Evolutionary conservation across 1,284 basidiomycete genomes (phyloP), one percentile per base, ranked within the genome.

Genomic region (Irpex sp.): DNA sequence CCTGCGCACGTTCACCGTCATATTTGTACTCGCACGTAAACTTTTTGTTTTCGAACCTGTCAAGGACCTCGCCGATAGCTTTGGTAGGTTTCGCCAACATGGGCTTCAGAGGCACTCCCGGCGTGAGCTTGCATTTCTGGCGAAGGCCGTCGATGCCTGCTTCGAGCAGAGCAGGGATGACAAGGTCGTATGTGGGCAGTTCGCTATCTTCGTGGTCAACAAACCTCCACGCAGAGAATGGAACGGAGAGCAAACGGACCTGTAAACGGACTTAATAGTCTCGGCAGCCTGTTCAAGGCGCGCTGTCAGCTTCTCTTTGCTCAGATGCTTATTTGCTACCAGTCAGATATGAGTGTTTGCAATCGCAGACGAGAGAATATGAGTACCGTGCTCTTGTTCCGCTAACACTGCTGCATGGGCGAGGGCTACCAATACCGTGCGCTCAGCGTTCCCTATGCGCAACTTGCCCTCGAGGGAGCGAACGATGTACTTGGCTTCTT

Each of bases 1-100:
- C 90, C 81, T 98, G 95, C 11, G 97, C 97, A 60, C 97, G 89
- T 76, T 99, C 97, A 7, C 97, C 97, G 69, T 99, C 97, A 71
- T 99, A 99, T 77, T 99, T 99, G 80, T 98, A 99, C 79, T 99
- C 97, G 78, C 97, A 99, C 4, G 97, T 98, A 75, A 99, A 99
- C 56, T 85, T 86, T 76, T 96, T 95, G 70, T 89, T 90, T 75
- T 99, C 97, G 71, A 99, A 99, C 57, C 96, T 83, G 77, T 99
- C 97, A 19, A 99, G 84, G 5, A 99, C 97, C 76, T 99, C 97
- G n/a, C 92, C 90, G 68, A 99, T 98, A 0, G 97, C 97, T 75
- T 99, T 99, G 0, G 97, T 99, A 2, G 97, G 97, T 77, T 98
- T 99, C n/a, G 97, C 97, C 59, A 99, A 82, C 97, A 99, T 99